These are phyloP conservation scores for Larix sibirica DNA, from an alignment of 83 land plant genomes.

Conservation along the genomic window DNA sequence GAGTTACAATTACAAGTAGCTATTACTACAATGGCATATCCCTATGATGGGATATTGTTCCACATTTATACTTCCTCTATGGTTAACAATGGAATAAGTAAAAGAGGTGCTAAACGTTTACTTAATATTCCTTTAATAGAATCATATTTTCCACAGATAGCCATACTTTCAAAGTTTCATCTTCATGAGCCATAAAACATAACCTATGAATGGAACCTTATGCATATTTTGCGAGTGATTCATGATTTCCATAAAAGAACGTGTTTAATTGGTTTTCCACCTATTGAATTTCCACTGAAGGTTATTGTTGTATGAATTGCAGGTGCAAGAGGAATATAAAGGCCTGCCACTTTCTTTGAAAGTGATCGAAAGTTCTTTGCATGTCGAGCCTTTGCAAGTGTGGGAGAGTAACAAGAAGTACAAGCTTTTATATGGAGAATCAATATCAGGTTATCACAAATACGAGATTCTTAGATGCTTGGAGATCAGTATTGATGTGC, in stretches of 20 bases:
- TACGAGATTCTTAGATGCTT: conserved; percentile 45
- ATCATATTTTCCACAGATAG: neutral
- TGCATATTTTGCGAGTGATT: no score
- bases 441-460: conserved; percentile 24
- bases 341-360: conserved; percentile 7
- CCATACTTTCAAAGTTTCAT: no score
- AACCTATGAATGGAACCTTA: no score
- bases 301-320: no score
- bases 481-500: conserved; percentile 31
- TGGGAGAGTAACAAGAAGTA: conserved; percentile 42
- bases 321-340: neutral
- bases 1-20: no score
- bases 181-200: no score
- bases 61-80: neutral
- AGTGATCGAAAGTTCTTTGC: neutral
- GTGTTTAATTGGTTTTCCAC: no score
- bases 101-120: neutral
- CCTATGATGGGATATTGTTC: neutral
- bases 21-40: no score
- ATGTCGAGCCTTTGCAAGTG: conserved; percentile 7
- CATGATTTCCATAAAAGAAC: no score
- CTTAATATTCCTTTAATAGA: neutral
- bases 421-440: conserved; percentile 35
- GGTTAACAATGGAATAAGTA: no score
- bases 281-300: no score